Evolutionary conservation across 1,284 basidiomycete genomes (phyloP).

Genomic region (Trichosporon sp.): DNA sequence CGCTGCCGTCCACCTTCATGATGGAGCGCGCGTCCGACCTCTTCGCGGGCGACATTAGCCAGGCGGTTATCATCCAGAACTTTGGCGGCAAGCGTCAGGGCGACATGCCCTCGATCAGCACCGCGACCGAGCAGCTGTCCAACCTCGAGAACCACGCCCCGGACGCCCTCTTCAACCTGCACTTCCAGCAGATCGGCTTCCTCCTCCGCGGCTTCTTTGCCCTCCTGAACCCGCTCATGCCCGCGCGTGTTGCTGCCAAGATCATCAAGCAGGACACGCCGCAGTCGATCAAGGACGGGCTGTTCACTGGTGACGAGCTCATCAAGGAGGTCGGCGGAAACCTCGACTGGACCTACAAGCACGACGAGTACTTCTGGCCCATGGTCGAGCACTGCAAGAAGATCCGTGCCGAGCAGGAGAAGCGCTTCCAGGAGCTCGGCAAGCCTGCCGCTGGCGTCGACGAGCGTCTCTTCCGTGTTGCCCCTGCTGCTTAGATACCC

Average conservation of each 20-base stretch:
- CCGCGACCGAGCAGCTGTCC: conserved; percentile 28
- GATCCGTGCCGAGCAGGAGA: conserved; percentile 24
- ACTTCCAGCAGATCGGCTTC: conserved; percentile 38
- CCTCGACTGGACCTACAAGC: conserved; percentile 30
- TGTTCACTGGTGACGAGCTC: conserved; percentile 20
- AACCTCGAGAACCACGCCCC: conserved; percentile 33
- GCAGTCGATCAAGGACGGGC: conserved; percentile 22
- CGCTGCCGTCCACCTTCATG: conserved; percentile 24
- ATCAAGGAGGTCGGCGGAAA: conserved; percentile 30
- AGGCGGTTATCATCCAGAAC: conserved; percentile 31
- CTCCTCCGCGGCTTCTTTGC: conserved; percentile 35
- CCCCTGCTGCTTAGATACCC: not conserved
- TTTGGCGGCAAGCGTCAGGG: conserved; percentile 42
- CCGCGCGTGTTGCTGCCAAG: conserved; percentile 29
- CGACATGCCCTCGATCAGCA: conserved; percentile 28
- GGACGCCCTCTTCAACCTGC: conserved; percentile 21
- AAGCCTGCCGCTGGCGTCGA: conserved; percentile 25
- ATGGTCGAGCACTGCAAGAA: conserved; percentile 25
- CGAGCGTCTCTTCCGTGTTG: conserved; percentile 30
- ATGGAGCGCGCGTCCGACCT: conserved; percentile 1
- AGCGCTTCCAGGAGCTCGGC: conserved; percentile 26
- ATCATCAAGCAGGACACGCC: conserved; percentile 23
- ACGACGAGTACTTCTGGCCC: conserved; percentile 34
- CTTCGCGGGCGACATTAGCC: conserved; percentile 12
- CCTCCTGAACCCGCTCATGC: conserved; percentile 40